A percentile compares a stretch with the other conserved stretches of the same genome.
Conservation (phyloP, 176 grass and related monocot genomes). For the Olyra latifolia region DNA sequence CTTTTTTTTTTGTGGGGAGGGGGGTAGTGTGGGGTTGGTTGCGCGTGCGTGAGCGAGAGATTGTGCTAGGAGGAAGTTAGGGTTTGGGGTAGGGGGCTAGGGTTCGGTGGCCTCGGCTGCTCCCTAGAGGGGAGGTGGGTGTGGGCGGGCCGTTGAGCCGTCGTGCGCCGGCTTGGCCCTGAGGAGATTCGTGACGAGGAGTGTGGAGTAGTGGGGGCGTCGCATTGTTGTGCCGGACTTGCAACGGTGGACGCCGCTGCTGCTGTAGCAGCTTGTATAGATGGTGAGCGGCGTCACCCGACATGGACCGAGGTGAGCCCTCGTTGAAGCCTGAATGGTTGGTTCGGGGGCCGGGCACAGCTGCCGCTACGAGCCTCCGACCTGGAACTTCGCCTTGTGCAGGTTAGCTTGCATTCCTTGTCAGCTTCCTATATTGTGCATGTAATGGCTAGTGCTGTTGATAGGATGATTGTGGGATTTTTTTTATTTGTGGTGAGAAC, state of each 20-base stretch:
- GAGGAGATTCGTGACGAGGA: not conserved
- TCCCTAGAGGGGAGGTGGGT: not conserved
- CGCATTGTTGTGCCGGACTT: slow-evolving; percentile 37
- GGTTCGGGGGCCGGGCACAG: slow-evolving; percentile 22
- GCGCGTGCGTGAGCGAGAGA: not conserved
- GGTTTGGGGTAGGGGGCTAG: slow-evolving; percentile 17
- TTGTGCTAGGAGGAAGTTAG: slow-evolving; percentile 5
- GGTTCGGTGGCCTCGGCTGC: slow-evolving; percentile 15
- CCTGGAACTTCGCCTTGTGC: slow-evolving; percentile 36
- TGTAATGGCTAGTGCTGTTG: not conserved
- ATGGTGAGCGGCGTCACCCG: slow-evolving; percentile 28
- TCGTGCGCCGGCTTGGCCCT: not conserved
- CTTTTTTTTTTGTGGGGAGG: not conserved
- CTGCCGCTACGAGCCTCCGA: slow-evolving; percentile 1
- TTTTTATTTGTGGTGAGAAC: not conserved
- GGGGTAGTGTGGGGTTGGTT: not conserved
- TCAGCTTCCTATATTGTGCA: not conserved
- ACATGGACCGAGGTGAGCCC: slow-evolving; percentile 65
- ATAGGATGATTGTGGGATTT: not conserved
- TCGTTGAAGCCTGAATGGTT: slow-evolving; percentile 71
- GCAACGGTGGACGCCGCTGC: slow-evolving; percentile 32
- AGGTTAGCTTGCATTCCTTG: slow-evolving; percentile 33
- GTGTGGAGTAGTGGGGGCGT: not conserved
- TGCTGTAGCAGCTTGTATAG: not conserved
- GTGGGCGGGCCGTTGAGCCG: not conserved